Base-by-base conservation (phyloP, 192 early-diverging fungal genomes). In the Dimargaris xerosporica region DNA sequence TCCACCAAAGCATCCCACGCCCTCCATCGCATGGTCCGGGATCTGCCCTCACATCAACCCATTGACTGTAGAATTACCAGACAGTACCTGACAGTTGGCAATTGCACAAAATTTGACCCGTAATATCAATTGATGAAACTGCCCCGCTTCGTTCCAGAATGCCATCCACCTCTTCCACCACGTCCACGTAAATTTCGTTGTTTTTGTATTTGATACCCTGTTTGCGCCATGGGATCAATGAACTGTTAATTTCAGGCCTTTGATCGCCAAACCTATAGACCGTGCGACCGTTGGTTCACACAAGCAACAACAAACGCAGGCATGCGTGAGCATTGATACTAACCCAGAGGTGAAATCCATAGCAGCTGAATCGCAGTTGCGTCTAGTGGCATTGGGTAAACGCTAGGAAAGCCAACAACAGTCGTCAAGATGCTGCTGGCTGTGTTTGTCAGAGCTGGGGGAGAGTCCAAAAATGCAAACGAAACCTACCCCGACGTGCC, bases 171-270 rank as follows among this genome's bases (percentile, higher is more conserved):
- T 87, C 85, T 75, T 98, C 94, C 21, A 86, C 72, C 25, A 98
- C 78, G 66, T 98, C 94, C 65, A 98, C 85, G 66, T 89, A 94
- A 60, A 98, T 86, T 71, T 98, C 93, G 76, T 98, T 98, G 51
- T 82, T 82, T 2, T 81, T 75, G 66, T 98, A 90, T 69, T 90
- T 85, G 42, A 96, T 87, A 28, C 90, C 90, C 28, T 79, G 74
- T 44, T 83, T 79, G 59, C 94, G 76, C 94, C 94, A 98, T 11
- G 91, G 90, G 23, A 93, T 80, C 61, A 69, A 63, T 52, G 77
- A 78, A 29, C 64, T 65, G 34, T 39, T 39, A 7, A 39, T 39
- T 39, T 39, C 34, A 39, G 31, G 62, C 69, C n/a, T 69, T 66
- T 25, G 65, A 64, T 5, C 68, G 68, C 45, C 62, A 54, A 46